Base-by-base conservation (phyloP, 805 yeast species). In the Vanderwaltozyma tropicalis region DNA sequence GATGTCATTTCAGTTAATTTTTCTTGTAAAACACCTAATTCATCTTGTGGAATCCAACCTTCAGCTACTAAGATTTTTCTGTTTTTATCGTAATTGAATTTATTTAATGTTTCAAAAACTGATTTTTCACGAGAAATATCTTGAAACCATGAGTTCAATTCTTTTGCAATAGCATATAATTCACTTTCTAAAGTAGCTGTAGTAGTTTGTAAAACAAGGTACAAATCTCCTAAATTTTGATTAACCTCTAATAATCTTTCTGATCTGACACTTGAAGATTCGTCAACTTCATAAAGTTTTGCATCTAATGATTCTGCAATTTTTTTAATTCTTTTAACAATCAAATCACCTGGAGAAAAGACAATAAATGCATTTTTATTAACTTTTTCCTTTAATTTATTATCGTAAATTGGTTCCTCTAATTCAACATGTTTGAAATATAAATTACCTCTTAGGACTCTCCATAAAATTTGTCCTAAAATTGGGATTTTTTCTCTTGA, bases 381-480 rank as follows among this genome's bases (percentile, higher is more conserved):
- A 20, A 75, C 69, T 38, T 58, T 62, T 13, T 63, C 58, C 46
- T 72, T 71, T 4, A 71, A 45, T 43, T 72, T 71, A 12, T 72
- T 55, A 48, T 79, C 84, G 50, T 69, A 79, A 37, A 79, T 57
- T 27, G 72, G 68, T 45, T 72, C 74, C 1, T 65, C 61, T 41
- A 80, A 63, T 49, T 76, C 83, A 30, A 70, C 64, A 32, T 75
- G 67, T 42, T 73, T 73, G 53, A 78, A 72, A 52, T 68, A 77
- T 49, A 80, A 66, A 50, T 80, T 80, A 58, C 87, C 87, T 61
- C 87, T 71, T 48, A 80, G 66, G 12, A 72, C 76, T 64, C 88
- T 71, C 87, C 87, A 80, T 41, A 80, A 62, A 40, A 80, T 78
- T 53, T 74, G 78, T 52, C 80, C 81, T 46, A 80, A 64, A n/a